These are phyloP conservation scores for Trichoderma orchidacearum DNA, from an alignment of 495 filamentous ascomycete genomes.

Conservation along the genomic window DNA sequence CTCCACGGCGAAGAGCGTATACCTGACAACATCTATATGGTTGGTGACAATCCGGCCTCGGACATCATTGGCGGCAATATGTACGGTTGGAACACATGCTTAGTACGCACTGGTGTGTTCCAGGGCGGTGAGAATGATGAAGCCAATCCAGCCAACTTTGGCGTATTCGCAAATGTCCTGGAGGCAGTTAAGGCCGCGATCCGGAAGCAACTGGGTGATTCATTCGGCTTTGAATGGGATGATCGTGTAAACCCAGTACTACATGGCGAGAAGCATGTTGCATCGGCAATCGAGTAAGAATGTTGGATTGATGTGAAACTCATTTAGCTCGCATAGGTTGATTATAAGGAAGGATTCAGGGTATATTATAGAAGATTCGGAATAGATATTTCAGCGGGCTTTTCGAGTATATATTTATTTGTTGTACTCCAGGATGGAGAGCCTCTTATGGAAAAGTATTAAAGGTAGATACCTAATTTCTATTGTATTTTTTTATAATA, in stretches of 20 bases:
- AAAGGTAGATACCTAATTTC: too few species aligned
- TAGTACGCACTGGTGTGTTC: constrained; percentile 53
- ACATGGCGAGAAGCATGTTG: constrained; percentile 27
- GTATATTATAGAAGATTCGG: too few species aligned
- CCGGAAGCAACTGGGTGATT: constrained; percentile 60
- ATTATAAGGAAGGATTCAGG: too few species aligned
- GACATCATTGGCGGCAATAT: constrained; percentile 71
- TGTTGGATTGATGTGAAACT: too few species aligned
- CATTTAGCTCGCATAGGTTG: too few species aligned
- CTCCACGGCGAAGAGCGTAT: constrained; percentile 31
- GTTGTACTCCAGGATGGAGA: too few species aligned
- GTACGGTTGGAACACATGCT: constrained; percentile 74
- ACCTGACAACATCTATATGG: constrained; percentile 67
- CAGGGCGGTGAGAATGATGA: constrained; percentile 65
- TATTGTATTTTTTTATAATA: too few species aligned
- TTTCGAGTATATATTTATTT: too few species aligned
- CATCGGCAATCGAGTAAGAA: constrained; percentile 40
- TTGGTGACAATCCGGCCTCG: constrained; percentile 68
- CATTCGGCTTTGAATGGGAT: constrained; percentile 35
- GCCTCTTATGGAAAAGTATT: too few species aligned
- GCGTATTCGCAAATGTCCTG: constrained; percentile 70
- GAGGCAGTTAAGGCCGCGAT: constrained; percentile 93
- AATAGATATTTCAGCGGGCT: too few species aligned
- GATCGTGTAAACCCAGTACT: constrained; percentile 49
- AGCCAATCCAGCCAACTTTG: constrained; percentile 87